These are phyloP conservation scores for Coemansia sp. DNA, from an alignment of 192 early-diverging fungal genomes.

Conservation along the genomic window DNA sequence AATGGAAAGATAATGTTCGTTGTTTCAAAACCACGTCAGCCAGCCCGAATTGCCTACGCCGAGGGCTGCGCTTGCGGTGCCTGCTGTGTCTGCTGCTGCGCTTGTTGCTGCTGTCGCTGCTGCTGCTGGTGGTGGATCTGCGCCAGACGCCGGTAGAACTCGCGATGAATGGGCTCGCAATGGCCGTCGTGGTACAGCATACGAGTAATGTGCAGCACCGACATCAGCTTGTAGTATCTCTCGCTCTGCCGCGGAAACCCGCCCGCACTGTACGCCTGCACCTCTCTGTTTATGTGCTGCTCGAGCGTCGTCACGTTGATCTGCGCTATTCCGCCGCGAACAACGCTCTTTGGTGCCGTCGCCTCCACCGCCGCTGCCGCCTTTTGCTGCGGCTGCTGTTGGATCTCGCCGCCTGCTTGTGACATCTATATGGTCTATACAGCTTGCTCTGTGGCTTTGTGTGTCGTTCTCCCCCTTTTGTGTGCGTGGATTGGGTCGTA, in stretches of 20 bases:
- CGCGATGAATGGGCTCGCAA: slow-evolving; percentile 53
- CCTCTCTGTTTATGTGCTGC: slow-evolving; percentile 42
- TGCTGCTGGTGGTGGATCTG: slow-evolving; percentile 53
- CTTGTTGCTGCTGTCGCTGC: slow-evolving; percentile 15
- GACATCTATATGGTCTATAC: slow-evolving; percentile 1
- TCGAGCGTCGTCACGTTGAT: slow-evolving; percentile 46
- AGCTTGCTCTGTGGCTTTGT: no score
- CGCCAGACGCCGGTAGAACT: slow-evolving; percentile 49
- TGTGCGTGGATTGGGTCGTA: no score
- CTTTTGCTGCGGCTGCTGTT: slow-evolving; percentile 8
- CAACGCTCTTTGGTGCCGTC: slow-evolving; percentile 14
- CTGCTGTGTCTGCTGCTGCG: slow-evolving; percentile 9
- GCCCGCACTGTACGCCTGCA: slow-evolving; percentile 45
- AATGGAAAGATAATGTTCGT: neutral
- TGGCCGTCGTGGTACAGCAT: slow-evolving; percentile 55
- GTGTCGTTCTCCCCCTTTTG: no score
- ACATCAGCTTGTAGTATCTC: slow-evolving; percentile 56
- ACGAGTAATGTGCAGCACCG: slow-evolving; percentile 50
- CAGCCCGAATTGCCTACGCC: neutral
- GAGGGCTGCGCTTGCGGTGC: slow-evolving; percentile 14
- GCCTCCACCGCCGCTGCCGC: neutral
- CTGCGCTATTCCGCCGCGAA: slow-evolving; percentile 47
- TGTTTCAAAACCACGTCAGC: neutral
- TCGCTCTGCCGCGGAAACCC: slow-evolving; percentile 53
- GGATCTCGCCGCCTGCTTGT: neutral